A percentile compares a stretch with the other conserved stretches of the same genome.
Conservation (phyloP, 2,329 filamentous ascomycete genomes). For the Aspergillus nomiae region DNA sequence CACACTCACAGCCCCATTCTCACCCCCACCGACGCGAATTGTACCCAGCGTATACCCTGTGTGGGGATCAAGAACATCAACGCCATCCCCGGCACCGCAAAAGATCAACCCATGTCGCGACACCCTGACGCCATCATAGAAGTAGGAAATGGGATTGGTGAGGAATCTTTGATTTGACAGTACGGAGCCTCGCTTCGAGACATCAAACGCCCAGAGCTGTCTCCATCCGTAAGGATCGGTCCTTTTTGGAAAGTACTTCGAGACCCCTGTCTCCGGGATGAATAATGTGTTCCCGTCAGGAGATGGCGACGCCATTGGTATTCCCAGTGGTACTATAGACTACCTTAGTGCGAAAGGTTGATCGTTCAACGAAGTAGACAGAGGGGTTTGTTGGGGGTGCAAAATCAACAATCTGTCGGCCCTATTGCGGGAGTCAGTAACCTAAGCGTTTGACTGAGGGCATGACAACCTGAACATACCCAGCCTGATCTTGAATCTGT, state of each 20-base stretch:
- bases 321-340: slow-evolving; percentile 11
- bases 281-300: slow-evolving; percentile 25
- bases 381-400: slow-evolving; percentile 12
- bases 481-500: slow-evolving; percentile 14
- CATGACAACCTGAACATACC: background rate
- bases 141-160: slow-evolving; percentile 13
- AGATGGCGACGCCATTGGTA: slow-evolving; percentile 29
- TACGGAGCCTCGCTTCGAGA: slow-evolving; percentile 1
- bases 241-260: slow-evolving; percentile 6
- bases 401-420: slow-evolving; percentile 11
- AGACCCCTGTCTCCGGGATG: slow-evolving; percentile 28
- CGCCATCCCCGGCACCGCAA: slow-evolving; percentile 13
- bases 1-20: slow-evolving; percentile 15
- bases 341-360: slow-evolving; percentile 8
- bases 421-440: slow-evolving; percentile 1
- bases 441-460: background rate
- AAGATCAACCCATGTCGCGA: slow-evolving; percentile 16
- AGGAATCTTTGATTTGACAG: slow-evolving; percentile 11
- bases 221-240: slow-evolving; percentile 9
- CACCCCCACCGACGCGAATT: slow-evolving; percentile 14
- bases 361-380: slow-evolving; percentile 14
- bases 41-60: slow-evolving; percentile 13
- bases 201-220: slow-evolving; percentile 10
- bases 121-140: slow-evolving; percentile 13
- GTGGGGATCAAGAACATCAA: slow-evolving; percentile 16